Evolutionary conservation across 768 basidiomycete species (phyloP).

Genomic region (Kwoniella dejecticola): DNA sequence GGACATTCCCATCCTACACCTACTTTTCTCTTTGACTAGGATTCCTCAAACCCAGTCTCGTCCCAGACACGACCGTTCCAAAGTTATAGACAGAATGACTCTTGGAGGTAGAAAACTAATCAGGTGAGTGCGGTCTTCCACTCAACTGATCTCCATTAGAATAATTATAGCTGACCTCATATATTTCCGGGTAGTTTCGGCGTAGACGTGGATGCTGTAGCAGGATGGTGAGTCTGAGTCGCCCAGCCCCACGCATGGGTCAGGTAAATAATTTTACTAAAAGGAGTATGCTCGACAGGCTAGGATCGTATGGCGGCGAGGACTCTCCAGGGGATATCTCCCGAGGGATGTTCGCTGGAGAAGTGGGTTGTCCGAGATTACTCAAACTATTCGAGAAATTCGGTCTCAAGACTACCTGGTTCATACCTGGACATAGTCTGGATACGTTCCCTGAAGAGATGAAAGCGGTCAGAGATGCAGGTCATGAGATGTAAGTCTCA

Average conservation of each 20-base stretch:
- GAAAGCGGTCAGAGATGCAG: conserved; percentile 69
- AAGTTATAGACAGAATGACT: conserved; percentile 6
- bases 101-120: conserved; percentile 20
- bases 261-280: background rate
- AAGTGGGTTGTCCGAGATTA: conserved; percentile 69
- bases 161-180: background rate
- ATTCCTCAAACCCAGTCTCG: too few species aligned
- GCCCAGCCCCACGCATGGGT: background rate
- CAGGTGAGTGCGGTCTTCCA: conserved; percentile 1
- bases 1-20: too few species aligned
- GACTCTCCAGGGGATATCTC: conserved; percentile 72
- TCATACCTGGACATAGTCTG: conserved; percentile 75
- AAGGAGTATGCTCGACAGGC: conserved; percentile 59
- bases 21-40: too few species aligned
- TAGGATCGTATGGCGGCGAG: conserved; percentile 75
- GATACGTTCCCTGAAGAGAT: conserved; percentile 74
- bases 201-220: conserved; percentile 75
- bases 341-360: conserved; percentile 72
- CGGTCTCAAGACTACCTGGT: conserved; percentile 71
- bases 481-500: conserved; percentile 64
- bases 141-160: background rate
- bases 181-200: conserved; percentile 54
- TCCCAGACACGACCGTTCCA: too few species aligned
- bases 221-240: conserved; percentile 64
- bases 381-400: conserved; percentile 74